Conservation (phyloP, 163 green algal genomes). For the Coccomyxa subellipsoidea region DNA sequence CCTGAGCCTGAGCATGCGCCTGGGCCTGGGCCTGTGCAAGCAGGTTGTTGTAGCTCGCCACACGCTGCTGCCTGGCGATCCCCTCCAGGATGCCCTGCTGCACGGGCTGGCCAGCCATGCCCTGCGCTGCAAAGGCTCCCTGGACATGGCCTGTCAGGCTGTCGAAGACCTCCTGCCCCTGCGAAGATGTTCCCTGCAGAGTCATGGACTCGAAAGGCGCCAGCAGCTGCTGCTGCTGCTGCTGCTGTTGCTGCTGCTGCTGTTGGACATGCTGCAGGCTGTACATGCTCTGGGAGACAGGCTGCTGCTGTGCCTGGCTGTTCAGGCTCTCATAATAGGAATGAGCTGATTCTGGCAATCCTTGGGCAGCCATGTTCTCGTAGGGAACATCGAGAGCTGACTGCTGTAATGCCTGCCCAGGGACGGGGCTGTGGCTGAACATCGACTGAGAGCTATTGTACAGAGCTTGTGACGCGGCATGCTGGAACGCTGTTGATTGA, state of each 20-base stretch:
- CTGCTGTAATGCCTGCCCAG: neutral
- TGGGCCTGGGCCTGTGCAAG: neutral
- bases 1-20: neutral
- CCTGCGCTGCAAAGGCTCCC: neutral
- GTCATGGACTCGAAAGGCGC: neutral
- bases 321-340: neutral
- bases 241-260: constrained; percentile 2
- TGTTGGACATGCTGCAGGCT: neutral
- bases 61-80: neutral
- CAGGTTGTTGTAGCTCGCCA: constrained; percentile 8
- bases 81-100: constrained; percentile 5
- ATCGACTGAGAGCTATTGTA: neutral
- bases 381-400: neutral
- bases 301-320: constrained; percentile 8
- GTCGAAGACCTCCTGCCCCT: neutral
- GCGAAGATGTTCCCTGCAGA: neutral
- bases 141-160: neutral
- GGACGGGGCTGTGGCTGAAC: neutral
- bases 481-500: neutral
- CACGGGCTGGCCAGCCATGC: neutral
- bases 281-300: constrained; percentile 3
- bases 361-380: constrained; percentile 3
- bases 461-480: neutral
- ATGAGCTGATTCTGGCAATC: neutral
- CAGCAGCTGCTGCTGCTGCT: neutral